A percentile compares a stretch with the other conserved stretches of the same genome.
Conservation (phyloP, 176 grass and related monocot species). For the Puya raimondii region DNA sequence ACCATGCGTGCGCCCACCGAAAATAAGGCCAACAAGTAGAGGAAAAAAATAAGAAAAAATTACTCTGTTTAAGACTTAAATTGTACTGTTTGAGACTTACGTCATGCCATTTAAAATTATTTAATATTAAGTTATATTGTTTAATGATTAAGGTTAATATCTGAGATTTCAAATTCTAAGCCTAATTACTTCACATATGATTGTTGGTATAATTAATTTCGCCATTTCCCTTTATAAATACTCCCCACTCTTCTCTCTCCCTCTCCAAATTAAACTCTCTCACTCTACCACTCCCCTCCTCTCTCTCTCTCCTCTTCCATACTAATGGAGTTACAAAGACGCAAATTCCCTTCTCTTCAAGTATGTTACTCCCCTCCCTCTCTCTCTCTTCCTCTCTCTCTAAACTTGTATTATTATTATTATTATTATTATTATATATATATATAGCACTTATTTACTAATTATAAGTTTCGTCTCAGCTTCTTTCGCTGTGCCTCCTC, state of each 20-base stretch:
- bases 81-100: too few relatives aligned
- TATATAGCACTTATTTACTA: background rate
- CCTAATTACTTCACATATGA: too few relatives aligned
- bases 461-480: background rate
- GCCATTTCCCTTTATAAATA: background rate
- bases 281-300: background rate
- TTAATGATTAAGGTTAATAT: too few relatives aligned
- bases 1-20: too few relatives aligned
- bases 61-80: too few relatives aligned
- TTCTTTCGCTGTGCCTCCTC: constrained; percentile 14
- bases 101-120: too few relatives aligned
- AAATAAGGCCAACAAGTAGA: too few relatives aligned
- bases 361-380: constrained; percentile 27
- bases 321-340: constrained; percentile 41
- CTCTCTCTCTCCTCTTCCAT: background rate
- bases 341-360: constrained; percentile 20
- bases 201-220: too few relatives aligned
- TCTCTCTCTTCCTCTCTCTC: background rate
- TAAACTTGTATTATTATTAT: background rate
- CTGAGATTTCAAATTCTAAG: too few relatives aligned
- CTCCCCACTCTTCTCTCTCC: background rate
- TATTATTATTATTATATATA: too few relatives aligned
- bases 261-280: background rate
- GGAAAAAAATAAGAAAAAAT: too few relatives aligned
- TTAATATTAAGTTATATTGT: too few relatives aligned